Evolutionary conservation across 2,329 filamentous ascomycete genomes (phyloP).

Genomic region (Boeremia lycopersici): DNA sequence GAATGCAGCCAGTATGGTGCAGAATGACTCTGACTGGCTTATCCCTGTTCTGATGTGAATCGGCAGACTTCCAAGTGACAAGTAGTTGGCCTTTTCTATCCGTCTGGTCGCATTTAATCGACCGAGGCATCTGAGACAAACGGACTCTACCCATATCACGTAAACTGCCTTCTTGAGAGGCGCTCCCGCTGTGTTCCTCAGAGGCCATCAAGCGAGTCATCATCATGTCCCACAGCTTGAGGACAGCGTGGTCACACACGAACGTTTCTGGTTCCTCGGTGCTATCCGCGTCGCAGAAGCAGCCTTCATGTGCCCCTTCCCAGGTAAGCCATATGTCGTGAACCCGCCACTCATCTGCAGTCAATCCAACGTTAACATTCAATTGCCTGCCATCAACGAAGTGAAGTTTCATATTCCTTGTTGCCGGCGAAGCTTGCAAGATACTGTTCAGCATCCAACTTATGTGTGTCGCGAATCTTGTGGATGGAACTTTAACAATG

Average conservation of each 20-base stretch:
- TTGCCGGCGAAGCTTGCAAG: not conserved
- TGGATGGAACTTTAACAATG: not conserved
- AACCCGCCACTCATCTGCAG: slow-evolving; percentile 4
- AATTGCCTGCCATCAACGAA: not conserved
- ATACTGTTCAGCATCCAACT: not conserved
- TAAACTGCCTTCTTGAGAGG: not conserved
- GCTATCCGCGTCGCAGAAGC: not conserved
- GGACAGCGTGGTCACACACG: slow-evolving; percentile 15
- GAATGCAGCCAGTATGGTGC: not conserved
- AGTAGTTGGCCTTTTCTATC: not conserved
- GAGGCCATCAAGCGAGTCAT: not conserved
- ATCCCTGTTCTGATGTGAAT: slow-evolving; percentile 4
- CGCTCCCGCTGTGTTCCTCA: not conserved
- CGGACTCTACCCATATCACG: not conserved
- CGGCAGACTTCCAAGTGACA: slow-evolving; percentile 6
- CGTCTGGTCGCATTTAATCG: not conserved
- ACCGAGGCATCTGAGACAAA: not conserved
- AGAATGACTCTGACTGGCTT: slow-evolving; percentile 2
- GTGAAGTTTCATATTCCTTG: not conserved
- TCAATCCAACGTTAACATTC: not conserved
- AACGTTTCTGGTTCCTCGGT: slow-evolving; percentile 1
- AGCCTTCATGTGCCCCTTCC: slow-evolving; percentile 5
- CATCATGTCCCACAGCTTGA: slow-evolving; percentile 17
- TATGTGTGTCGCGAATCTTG: not conserved
- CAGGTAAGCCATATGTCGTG: slow-evolving; percentile 13